A percentile compares a stretch with the other conserved stretches of the same genome.
phyloP scores from a whole-genome alignment of 73 alveolate genomes.

The Blepharisma japonicum region DNA sequence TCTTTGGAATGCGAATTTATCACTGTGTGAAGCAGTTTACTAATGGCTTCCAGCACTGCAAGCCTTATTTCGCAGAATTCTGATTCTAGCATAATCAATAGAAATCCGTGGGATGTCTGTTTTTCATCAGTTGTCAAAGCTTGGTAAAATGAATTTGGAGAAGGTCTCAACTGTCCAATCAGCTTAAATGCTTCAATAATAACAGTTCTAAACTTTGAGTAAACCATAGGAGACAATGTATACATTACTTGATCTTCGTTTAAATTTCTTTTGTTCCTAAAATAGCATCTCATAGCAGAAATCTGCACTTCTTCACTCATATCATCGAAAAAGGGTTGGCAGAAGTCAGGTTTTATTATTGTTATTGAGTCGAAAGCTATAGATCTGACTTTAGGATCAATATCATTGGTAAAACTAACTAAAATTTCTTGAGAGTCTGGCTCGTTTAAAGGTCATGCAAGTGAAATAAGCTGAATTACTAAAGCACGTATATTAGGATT shows the following conservation, averaged over 20 bases:
- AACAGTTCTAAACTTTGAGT: not conserved
- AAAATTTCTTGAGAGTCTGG: not conserved
- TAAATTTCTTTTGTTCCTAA: not conserved
- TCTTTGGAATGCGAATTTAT: not conserved
- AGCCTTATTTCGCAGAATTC: slow-evolving; percentile 8
- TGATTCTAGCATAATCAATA: not conserved
- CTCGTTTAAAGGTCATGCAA: too few species aligned
- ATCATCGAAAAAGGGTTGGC: not conserved
- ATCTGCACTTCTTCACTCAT: not conserved
- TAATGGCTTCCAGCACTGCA: not conserved
- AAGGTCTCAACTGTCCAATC: not conserved
- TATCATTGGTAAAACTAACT: not conserved
- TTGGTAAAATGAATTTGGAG: not conserved
- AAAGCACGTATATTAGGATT: too few species aligned
- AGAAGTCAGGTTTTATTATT: not conserved
- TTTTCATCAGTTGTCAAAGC: slow-evolving; percentile 1
- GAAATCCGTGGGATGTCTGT: not conserved
- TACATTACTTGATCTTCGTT: not conserved
- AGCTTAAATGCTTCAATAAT: not conserved
- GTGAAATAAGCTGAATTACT: too few species aligned
- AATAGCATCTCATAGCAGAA: not conserved
- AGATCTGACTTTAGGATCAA: slow-evolving; percentile 16
- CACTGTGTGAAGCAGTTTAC: not conserved
- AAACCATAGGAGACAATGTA: not conserved
- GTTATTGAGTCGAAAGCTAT: not conserved